A percentile compares a stretch with the other conserved stretches of the same genome.
Evolutionary conservation across 2,329 filamentous ascomycete species (phyloP).

Genomic region (Macroventuria anomochaeta): DNA sequence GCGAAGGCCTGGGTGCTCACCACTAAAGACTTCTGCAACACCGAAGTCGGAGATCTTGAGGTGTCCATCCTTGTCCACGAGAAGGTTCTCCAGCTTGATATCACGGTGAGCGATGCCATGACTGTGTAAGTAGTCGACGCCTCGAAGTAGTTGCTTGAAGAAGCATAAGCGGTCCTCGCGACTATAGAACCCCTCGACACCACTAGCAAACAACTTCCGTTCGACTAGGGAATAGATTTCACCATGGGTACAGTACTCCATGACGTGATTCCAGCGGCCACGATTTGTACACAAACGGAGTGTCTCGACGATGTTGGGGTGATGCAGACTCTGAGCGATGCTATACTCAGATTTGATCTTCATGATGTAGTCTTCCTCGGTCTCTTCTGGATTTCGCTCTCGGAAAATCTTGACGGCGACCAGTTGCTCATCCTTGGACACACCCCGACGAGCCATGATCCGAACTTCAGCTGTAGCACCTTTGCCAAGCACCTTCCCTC

Average conservation of each 20-base stretch:
- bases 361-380: constrained; percentile 76
- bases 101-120: constrained; percentile 90
- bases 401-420: constrained; percentile 91
- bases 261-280: constrained; percentile 85
- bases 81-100: constrained; percentile 86
- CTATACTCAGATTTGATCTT: constrained; percentile 93
- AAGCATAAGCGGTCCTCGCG: constrained; percentile 77
- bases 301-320: constrained; percentile 87
- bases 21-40: constrained; percentile 83
- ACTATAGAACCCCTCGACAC: constrained; percentile 61
- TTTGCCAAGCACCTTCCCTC: constrained; percentile 78
- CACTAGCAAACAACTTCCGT: constrained; percentile 59
- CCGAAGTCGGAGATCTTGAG: constrained; percentile 94
- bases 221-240: constrained; percentile 79
- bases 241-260: constrained; percentile 87
- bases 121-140: constrained; percentile 79
- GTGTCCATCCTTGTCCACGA: constrained; percentile 79
- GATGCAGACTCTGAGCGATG: constrained; percentile 82
- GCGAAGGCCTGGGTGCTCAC: constrained; percentile 78
- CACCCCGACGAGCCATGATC: constrained; percentile 76
- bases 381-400: constrained; percentile 72
- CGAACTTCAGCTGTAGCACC: constrained; percentile 84
- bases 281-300: constrained; percentile 75
- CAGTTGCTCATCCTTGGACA: constrained; percentile 64
- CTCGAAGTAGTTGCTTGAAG: constrained; percentile 87